Conservation (phyloP, 768 basidiomycete species). For the Russula emetica region DNA sequence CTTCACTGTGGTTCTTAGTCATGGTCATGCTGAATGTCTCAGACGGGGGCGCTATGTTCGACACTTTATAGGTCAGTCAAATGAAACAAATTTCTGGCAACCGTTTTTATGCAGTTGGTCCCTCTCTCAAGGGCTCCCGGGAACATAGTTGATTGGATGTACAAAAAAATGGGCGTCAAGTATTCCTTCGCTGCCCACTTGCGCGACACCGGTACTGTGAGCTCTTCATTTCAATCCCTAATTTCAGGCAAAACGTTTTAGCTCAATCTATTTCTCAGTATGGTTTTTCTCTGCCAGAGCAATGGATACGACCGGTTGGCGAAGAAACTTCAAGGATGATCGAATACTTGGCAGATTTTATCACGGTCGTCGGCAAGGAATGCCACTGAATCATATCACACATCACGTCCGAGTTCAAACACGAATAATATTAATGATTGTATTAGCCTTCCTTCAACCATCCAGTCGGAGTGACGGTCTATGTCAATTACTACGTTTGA, state of each 20-base stretch:
- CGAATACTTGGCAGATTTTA: slow-evolving; percentile 63
- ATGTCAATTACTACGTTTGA: background rate
- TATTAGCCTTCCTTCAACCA: background rate
- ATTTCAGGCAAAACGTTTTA: background rate
- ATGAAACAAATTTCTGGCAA: slow-evolving; percentile 4
- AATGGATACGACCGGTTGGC: slow-evolving; percentile 72
- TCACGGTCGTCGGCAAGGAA: slow-evolving; percentile 39
- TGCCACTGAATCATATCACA: background rate
- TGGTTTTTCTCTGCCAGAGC: slow-evolving; percentile 68
- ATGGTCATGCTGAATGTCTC: background rate
- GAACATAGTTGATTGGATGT: slow-evolving; percentile 66
- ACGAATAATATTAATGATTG: background rate
- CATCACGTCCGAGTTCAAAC: background rate
- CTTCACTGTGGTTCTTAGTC: background rate
- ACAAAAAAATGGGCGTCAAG: slow-evolving; percentile 51
- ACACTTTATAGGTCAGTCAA: slow-evolving; percentile 42
- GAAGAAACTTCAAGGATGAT: slow-evolving; percentile 70
- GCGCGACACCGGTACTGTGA: slow-evolving; percentile 65
- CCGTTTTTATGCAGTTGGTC: slow-evolving; percentile 20
- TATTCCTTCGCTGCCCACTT: slow-evolving; percentile 63
- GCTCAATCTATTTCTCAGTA: slow-evolving; percentile 44
- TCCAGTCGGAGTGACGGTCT: background rate
- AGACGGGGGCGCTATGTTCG: slow-evolving; percentile 47
- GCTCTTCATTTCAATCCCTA: slow-evolving; percentile 29
- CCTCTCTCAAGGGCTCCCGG: slow-evolving; percentile 46